Base-by-base conservation (phyloP, 441 rosid species). In the Caryocar brasiliense region DNA sequence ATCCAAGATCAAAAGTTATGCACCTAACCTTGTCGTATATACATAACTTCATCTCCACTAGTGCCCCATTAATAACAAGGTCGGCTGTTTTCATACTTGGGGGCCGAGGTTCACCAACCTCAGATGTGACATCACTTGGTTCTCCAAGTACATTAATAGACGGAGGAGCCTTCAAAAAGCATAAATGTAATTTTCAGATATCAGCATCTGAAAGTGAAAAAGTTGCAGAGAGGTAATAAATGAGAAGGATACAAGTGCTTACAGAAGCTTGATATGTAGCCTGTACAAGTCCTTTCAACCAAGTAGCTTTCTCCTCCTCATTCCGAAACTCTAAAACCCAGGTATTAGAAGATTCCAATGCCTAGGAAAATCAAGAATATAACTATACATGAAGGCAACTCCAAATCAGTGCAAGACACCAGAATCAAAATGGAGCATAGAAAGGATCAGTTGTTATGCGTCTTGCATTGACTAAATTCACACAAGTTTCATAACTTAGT, bases 241-340 rank as follows among this genome's bases (percentile, higher is more conserved):
- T 20, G 51, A 23, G 38, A 13, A 51, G 17, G 47, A 11, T 28
- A 47, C n/a, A 40, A 40, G 51, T 40, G 58, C 63, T 44, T 89
- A 93, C 99, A 58, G 99, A 93, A 74, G 99, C 95, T 77, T 75
- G 90, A 73, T 89, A 89, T 43, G 89, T 93, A 62, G 97, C 87
- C 72, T 71, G 93, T 47, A 80, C 50, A 53, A 93, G 96, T 70
- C 83, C 86, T 67, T 81, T 89, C 61, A 82, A 66, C 99, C 99
- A 93, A 52, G 72, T 71, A 29, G 68, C 63, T 73, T 89, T 93
- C 56, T 80, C 91, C 62, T 81, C 86, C 65, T 71, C 83, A 45
- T 75, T 71, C 48, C 40, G 80, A 72, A 89, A 86, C 70, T 82
- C 95, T 56, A 93, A 72, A 51, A 93, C 76, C 97, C 93, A 89